phyloP scores from a whole-genome alignment of 139 green algal genomes.

The Chlorella sp. region DNA sequence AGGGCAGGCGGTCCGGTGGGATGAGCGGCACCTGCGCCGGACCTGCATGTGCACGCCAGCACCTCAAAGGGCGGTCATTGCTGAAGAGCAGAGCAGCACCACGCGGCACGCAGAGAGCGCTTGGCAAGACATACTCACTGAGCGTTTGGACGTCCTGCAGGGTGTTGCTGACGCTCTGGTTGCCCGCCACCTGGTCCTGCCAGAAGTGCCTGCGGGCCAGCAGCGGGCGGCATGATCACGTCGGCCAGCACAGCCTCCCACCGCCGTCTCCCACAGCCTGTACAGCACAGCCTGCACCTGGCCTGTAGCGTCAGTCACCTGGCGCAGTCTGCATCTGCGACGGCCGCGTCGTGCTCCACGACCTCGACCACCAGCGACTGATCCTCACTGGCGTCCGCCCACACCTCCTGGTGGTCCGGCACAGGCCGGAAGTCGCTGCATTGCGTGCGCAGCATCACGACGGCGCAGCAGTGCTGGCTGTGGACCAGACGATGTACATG shows the following conservation, averaged over 20 bases:
- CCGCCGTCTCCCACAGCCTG: too few relatives aligned
- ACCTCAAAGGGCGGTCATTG: too few relatives aligned
- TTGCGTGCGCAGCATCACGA: too few relatives aligned
- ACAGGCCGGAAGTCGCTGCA: constrained; percentile 18
- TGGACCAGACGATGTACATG: too few relatives aligned
- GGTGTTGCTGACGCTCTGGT: constrained; percentile 27
- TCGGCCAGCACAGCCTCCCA: background rate
- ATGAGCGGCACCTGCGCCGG: constrained; percentile 20
- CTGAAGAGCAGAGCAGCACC: too few relatives aligned
- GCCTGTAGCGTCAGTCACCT: too few relatives aligned
- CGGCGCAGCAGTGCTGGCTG: too few relatives aligned
- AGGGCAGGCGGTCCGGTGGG: background rate
- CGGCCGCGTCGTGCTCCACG: constrained; percentile 26
- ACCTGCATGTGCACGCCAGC: too few relatives aligned
- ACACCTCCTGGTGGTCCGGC: constrained; percentile 41
- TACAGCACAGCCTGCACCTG: too few relatives aligned
- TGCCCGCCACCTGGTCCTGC: constrained; percentile 42
- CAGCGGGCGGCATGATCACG: background rate
- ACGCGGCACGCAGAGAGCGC: too few relatives aligned
- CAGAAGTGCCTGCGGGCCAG: constrained; percentile 36
- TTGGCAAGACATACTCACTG: constrained; percentile 8
- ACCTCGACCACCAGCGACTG: constrained; percentile 67
- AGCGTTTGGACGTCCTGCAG: constrained; percentile 16
- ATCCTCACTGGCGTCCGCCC: constrained; percentile 46
- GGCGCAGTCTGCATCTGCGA: background rate